A percentile compares a stretch with the other conserved stretches of the same genome.
Conservation (phyloP, 2,329 filamentous ascomycete species). For the Pseudopithomyces maydicus region DNA sequence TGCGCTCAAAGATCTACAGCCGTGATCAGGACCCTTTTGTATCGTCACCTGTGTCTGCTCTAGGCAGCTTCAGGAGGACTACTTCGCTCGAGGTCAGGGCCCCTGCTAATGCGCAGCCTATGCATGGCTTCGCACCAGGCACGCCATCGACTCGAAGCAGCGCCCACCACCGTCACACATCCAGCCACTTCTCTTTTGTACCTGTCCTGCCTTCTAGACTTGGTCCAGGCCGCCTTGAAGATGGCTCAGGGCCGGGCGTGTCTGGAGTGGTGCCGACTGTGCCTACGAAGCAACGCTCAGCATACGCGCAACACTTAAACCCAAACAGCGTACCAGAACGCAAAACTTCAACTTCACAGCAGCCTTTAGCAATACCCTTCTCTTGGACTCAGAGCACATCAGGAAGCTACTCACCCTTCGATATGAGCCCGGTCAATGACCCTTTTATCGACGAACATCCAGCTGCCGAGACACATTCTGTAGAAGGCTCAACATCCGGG, state of each 20-base stretch:
- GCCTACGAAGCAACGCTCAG: neutral
- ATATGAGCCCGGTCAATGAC: constrained; percentile 2
- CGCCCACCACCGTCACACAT: neutral
- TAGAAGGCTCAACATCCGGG: neutral
- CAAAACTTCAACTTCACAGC: neutral
- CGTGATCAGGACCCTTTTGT: neutral
- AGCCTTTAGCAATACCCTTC: neutral
- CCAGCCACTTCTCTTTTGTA: neutral
- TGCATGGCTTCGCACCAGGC: neutral
- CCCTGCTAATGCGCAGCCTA: neutral
- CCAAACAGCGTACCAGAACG: neutral
- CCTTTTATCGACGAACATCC: constrained; percentile 2
- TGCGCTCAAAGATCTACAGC: neutral
- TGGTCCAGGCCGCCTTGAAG: neutral
- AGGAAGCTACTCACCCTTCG: neutral
- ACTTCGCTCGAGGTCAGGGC: neutral
- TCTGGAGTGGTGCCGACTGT: constrained; percentile 3
- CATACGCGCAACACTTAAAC: neutral
- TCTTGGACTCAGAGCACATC: neutral
- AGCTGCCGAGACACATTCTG: neutral
- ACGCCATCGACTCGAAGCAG: neutral
- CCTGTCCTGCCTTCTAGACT: constrained; percentile 6
- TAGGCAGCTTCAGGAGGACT: neutral
- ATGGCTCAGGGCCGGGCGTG: constrained; percentile 1
- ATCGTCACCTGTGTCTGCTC: neutral